Evolutionary conservation across 371 early-diverging fungal genomes (phyloP).

Genomic region (Rhizopus sp.): DNA sequence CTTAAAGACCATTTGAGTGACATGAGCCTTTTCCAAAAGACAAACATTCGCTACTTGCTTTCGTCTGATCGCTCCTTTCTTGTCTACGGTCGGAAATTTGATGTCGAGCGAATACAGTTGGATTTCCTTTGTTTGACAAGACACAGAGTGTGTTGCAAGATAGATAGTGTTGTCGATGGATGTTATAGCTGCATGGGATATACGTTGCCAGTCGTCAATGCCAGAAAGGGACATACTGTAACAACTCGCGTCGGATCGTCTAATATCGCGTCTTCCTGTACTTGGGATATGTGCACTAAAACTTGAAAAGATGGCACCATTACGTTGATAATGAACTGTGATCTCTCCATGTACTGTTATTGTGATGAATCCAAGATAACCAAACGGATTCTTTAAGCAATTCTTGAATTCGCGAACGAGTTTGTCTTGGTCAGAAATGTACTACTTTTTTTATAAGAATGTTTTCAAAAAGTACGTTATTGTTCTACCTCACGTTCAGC

Average conservation of each 20-base stretch:
- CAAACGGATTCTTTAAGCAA: constrained; percentile 50
- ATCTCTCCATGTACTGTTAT: constrained; percentile 47
- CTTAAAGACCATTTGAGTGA: constrained; percentile 17
- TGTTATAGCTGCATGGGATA: constrained; percentile 45
- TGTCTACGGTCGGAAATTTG: constrained; percentile 29
- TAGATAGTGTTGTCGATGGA: constrained; percentile 34
- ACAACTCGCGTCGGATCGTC: constrained; percentile 36
- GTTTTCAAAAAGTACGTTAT: background rate
- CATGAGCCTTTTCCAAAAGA: constrained; percentile 4
- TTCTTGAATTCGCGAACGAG: constrained; percentile 19
- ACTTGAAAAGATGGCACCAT: constrained; percentile 36
- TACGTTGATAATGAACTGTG: constrained; percentile 48
- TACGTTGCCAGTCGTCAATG: constrained; percentile 39
- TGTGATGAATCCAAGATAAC: constrained; percentile 40
- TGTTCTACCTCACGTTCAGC: constrained; percentile 39
- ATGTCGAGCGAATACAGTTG: constrained; percentile 33
- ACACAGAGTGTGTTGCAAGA: constrained; percentile 40
- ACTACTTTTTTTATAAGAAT: constrained; percentile 11
- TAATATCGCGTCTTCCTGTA: constrained; percentile 27
- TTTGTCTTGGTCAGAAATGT: constrained; percentile 14
- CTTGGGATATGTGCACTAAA: constrained; percentile 40
- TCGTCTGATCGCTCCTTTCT: constrained; percentile 19
- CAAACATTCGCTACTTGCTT: constrained; percentile 6
- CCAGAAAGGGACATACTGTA: constrained; percentile 41
- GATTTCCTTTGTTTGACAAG: constrained; percentile 30